phyloP scores from a whole-genome alignment of 352 stramenopile genomes.

The Globisporangium acanthophoron region DNA sequence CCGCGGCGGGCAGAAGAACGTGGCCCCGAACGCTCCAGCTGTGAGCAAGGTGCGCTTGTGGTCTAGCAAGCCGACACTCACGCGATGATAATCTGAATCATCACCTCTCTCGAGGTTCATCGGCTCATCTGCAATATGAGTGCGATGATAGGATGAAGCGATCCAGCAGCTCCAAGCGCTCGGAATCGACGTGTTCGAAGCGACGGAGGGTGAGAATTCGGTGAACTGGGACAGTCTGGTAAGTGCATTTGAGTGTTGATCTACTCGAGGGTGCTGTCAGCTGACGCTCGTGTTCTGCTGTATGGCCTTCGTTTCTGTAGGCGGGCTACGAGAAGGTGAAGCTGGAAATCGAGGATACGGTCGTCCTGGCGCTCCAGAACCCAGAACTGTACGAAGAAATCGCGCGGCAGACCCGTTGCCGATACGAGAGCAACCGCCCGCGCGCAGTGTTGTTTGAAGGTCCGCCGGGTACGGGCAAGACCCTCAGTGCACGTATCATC shows the following conservation, averaged over 20 bases:
- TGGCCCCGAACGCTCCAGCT: conserved; percentile 2
- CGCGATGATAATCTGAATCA: neutral
- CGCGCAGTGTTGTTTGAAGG: conserved; percentile 91
- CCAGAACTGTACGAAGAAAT: conserved; percentile 90
- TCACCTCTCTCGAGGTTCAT: neutral
- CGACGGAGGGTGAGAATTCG: conserved; percentile 37
- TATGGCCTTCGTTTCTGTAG: conserved; percentile 15
- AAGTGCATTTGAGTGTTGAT: conserved; percentile 1
- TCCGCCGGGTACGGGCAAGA: conserved; percentile 93
- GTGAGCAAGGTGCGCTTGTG: conserved; percentile 34
- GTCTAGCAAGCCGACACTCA: neutral
- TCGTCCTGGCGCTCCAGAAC: conserved; percentile 90
- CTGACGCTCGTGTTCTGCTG: neutral
- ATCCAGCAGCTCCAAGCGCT: conserved; percentile 76
- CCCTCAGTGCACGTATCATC: conserved; percentile 92
- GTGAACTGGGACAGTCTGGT: conserved; percentile 85
- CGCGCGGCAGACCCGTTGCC: conserved; percentile 81
- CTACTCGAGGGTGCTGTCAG: neutral
- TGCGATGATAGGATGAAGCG: conserved; percentile 47
- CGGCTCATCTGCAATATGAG: neutral
- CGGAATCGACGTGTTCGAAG: conserved; percentile 81
- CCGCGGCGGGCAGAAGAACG: conserved; percentile 9
- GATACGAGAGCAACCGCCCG: conserved; percentile 88
- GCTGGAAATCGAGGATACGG: conserved; percentile 89
- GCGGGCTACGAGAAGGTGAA: conserved; percentile 90